A percentile compares a stretch with the other conserved stretches of the same genome.
phyloP scores from a whole-genome alignment of 257 asterid species.

The Catharanthus roseus region DNA sequence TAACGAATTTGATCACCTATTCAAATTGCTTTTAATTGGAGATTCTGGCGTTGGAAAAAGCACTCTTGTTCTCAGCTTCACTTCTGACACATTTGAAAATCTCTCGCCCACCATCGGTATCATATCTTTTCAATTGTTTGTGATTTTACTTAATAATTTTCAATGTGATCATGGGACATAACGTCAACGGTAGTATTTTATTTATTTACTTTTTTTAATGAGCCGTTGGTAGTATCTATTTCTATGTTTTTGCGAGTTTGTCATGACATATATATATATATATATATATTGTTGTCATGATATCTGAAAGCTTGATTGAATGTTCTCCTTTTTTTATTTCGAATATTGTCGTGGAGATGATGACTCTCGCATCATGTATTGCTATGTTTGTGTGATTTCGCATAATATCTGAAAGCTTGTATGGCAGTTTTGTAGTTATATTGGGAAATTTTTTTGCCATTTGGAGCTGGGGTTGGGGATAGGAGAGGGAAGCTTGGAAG shows the following conservation, averaged over 20 bases:
- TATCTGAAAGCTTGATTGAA: background rate
- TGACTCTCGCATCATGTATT: background rate
- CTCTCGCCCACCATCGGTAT: slow-evolving; percentile 20
- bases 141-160: background rate
- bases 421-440: background rate
- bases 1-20: slow-evolving; percentile 13
- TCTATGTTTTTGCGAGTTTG: too few relatives aligned
- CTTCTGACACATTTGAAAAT: slow-evolving; percentile 12
- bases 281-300: background rate
- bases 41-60: slow-evolving; percentile 23
- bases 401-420: background rate
- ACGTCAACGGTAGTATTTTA: background rate
- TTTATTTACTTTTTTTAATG: too few relatives aligned
- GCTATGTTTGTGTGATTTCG: background rate
- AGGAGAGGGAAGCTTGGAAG: background rate
- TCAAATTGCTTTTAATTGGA: slow-evolving; percentile 18
- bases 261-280: too few relatives aligned
- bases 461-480: too few relatives aligned
- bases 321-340: too few relatives aligned
- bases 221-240: too few relatives aligned
- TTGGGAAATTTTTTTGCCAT: background rate
- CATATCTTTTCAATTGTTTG: background rate
- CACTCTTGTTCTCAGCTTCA: slow-evolving; percentile 20
- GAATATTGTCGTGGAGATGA: background rate
- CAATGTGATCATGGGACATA: background rate